These are phyloP conservation scores for Clavariopsis aquatica DNA, from an alignment of 495 filamentous ascomycete genomes.

Conservation along the genomic window DNA sequence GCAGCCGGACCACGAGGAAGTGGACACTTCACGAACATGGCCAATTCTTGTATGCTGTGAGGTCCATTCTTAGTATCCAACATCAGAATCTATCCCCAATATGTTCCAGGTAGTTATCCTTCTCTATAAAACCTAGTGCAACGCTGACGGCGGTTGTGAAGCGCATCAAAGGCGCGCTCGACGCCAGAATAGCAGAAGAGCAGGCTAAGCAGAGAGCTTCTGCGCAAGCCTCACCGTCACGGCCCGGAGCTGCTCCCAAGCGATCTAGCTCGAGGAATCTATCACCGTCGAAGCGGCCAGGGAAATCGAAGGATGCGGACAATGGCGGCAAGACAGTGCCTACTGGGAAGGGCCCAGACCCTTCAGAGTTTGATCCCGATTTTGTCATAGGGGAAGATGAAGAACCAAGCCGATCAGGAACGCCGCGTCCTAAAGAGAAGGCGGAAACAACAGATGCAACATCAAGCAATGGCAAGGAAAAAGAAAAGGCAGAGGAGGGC, in stretches of 20 bases:
- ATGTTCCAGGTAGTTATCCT: conserved; percentile 36
- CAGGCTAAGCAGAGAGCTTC: conserved; percentile 69
- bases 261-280: conserved; percentile 53
- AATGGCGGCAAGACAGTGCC: conserved; percentile 53
- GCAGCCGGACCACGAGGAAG: not conserved
- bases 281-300: conserved; percentile 56
- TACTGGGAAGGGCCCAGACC: conserved; percentile 66
- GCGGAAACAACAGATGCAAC: conserved; percentile 9
- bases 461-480: conserved; percentile 32
- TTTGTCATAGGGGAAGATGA: conserved; percentile 81
- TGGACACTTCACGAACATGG: conserved; percentile 14
- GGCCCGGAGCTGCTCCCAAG: conserved; percentile 51
- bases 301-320: conserved; percentile 49
- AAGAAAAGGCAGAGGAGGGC: conserved; percentile 38
- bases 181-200: conserved; percentile 84
- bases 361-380: conserved; percentile 78
- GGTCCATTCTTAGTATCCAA: not conserved
- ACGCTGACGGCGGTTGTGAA: conserved; percentile 43
- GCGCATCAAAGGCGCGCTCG: conserved; percentile 84
- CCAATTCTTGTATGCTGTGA: not conserved
- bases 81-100: conserved; percentile 10
- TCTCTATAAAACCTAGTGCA: not conserved
- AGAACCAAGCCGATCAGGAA: conserved; percentile 56
- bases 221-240: conserved; percentile 52
- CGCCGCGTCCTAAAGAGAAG: conserved; percentile 49